phyloP scores from a whole-genome alignment of 2,329 filamentous ascomycete species.

The Triangularia verruculosa region DNA sequence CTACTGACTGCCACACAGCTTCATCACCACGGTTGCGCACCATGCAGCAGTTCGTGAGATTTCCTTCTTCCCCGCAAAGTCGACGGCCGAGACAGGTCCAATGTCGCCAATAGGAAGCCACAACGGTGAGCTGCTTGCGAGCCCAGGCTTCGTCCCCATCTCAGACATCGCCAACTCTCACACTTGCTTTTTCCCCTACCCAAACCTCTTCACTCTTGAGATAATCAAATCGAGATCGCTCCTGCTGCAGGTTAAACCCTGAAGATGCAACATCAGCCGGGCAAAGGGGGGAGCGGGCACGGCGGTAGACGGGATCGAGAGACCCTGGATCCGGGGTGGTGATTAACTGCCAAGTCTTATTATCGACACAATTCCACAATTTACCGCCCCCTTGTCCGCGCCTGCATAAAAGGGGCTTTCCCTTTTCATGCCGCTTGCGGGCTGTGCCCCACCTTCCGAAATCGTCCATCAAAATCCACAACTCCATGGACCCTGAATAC shows the following conservation, averaged over 20 bases:
- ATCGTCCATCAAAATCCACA: not conserved
- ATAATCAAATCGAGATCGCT: not conserved
- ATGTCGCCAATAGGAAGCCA: constrained; percentile 6
- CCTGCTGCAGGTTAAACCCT: not conserved
- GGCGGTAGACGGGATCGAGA: not conserved
- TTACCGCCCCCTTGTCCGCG: not conserved
- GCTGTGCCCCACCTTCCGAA: not conserved
- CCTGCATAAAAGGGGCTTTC: not conserved
- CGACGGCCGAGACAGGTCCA: not conserved
- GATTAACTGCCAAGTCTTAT: not conserved
- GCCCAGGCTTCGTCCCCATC: not conserved
- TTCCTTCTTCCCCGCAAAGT: constrained; percentile 1
- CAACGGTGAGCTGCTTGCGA: constrained; percentile 7
- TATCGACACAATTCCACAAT: not conserved
- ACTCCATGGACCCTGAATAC: not conserved
- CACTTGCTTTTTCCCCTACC: not conserved
- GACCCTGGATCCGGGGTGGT: not conserved
- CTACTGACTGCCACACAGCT: not conserved
- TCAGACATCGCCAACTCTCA: not conserved
- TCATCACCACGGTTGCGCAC: not conserved
- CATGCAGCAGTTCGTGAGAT: not conserved
- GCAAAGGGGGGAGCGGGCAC: not conserved
- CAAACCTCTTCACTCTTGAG: not conserved
- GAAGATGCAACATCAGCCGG: not conserved
- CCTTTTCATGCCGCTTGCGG: not conserved